These are phyloP conservation scores for Sclerotinia trifoliorum DNA, from an alignment of 2,329 filamentous ascomycete species.

Conservation along the genomic window DNA sequence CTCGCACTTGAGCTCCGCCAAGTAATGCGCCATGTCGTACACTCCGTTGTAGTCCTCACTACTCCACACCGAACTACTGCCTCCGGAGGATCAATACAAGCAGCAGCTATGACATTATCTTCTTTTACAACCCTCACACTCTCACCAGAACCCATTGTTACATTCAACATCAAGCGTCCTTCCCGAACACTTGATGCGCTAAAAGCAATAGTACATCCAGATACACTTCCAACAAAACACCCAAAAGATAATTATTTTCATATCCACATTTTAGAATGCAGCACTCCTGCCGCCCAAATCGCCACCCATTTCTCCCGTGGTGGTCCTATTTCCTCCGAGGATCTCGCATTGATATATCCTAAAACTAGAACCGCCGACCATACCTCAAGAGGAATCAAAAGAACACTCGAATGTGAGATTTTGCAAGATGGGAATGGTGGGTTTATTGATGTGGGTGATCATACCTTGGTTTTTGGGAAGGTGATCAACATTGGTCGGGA, in stretches of 20 bases:
- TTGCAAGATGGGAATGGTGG: constrained; percentile 13
- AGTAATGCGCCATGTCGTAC: constrained; percentile 37
- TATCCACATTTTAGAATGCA: constrained; percentile 15
- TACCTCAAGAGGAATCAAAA: constrained; percentile 19
- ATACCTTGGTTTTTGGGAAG: constrained; percentile 35
- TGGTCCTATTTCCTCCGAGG: constrained; percentile 13
- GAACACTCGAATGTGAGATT: constrained; percentile 30
- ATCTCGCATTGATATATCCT: not conserved
- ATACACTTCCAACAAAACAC: not conserved
- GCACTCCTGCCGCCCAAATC: constrained; percentile 29
- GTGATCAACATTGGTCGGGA: constrained; percentile 27
- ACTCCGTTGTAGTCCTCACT: constrained; percentile 38
- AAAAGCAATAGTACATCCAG: constrained; percentile 27
- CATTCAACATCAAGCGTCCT: constrained; percentile 39
- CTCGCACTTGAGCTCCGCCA: constrained; percentile 30
- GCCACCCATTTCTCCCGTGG: constrained; percentile 35
- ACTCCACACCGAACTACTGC: constrained; percentile 18
- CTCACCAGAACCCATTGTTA: constrained; percentile 36
- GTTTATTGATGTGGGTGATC: constrained; percentile 35
- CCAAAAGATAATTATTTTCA: not conserved
- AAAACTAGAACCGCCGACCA: not conserved
- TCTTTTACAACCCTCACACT: constrained; percentile 39
- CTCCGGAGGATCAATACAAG: not conserved
- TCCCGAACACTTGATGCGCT: constrained; percentile 36
- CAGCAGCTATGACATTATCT: constrained; percentile 39